Evolutionary conservation across 2,329 filamentous ascomycete genomes (phyloP).

Genomic region (Monilinia aucupariae): DNA sequence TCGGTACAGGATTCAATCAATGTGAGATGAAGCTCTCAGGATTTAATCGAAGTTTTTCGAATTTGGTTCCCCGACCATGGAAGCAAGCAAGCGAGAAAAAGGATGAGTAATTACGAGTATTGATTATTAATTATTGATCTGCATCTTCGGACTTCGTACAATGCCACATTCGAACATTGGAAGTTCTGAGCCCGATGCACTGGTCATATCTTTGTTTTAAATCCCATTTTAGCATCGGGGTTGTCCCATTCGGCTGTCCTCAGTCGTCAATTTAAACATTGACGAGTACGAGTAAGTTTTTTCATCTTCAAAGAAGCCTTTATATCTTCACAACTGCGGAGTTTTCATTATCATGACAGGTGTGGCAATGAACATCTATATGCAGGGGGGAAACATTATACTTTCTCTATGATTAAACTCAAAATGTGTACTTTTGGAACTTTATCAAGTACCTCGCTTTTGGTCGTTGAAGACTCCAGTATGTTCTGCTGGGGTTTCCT

Average conservation of each 20-base stretch:
- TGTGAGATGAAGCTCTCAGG: background rate
- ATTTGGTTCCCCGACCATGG: background rate
- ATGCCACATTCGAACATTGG: background rate
- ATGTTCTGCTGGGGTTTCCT: background rate
- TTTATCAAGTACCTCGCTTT: conserved; percentile 8
- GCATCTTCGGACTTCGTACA: background rate
- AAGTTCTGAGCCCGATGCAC: background rate
- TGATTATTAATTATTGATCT: background rate
- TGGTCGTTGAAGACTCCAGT: conserved; percentile 20
- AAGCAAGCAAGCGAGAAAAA: background rate
- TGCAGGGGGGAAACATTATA: background rate
- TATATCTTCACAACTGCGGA: background rate
- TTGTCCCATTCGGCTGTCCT: background rate
- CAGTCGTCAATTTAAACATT: background rate
- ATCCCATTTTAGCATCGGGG: background rate
- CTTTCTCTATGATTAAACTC: background rate
- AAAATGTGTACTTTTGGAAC: conserved; percentile 8
- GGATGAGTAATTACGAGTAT: background rate
- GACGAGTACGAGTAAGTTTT: too few relatives aligned
- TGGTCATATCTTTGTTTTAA: background rate
- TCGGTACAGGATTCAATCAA: background rate
- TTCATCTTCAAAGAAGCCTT: background rate
- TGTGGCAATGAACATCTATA: background rate
- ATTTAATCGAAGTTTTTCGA: background rate
- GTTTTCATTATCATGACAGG: background rate